A percentile compares a stretch with the other conserved stretches of the same genome.
Evolutionary conservation across 208 protist species (phyloP).

Genomic region (Phytomonas francai): DNA sequence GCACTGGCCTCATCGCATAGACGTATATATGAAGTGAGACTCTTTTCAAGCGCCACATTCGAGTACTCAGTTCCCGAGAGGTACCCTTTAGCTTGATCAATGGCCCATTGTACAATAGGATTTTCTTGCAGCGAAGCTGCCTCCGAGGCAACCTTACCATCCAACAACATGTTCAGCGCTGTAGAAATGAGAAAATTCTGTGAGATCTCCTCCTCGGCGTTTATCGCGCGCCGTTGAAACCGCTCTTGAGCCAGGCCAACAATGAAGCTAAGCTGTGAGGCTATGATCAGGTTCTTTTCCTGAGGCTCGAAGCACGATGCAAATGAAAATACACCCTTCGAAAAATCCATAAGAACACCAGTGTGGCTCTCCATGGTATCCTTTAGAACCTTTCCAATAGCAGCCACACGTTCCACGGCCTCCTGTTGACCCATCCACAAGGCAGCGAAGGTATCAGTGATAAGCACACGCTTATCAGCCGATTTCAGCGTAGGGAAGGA

Average conservation of each 20-base stretch:
- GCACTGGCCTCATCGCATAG: constrained; percentile 17
- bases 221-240: constrained; percentile 5
- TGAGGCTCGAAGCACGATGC: background rate
- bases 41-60: constrained; percentile 34
- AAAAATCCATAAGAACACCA: constrained; percentile 49
- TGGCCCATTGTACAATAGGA: constrained; percentile 45
- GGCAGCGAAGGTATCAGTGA: constrained; percentile 63
- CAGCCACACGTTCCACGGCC: constrained; percentile 27
- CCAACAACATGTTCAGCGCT: constrained; percentile 20
- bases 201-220: constrained; percentile 20
- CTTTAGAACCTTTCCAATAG: constrained; percentile 27
- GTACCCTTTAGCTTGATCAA: constrained; percentile 43
- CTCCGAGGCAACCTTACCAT: constrained; percentile 10
- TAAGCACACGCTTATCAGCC: constrained; percentile 47
- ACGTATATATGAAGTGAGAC: constrained; percentile 38
- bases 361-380: constrained; percentile 31
- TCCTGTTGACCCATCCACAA: constrained; percentile 76
- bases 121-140: constrained; percentile 14
- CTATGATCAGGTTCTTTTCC: constrained; percentile 3
- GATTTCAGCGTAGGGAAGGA: constrained; percentile 34
- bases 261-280: constrained; percentile 6
- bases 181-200: constrained; percentile 33
- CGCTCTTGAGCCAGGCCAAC: background rate
- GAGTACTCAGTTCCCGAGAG: constrained; percentile 25
- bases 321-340: background rate